phyloP scores from a whole-genome alignment of 257 asterid species.

The Ligustrum vulgare region DNA sequence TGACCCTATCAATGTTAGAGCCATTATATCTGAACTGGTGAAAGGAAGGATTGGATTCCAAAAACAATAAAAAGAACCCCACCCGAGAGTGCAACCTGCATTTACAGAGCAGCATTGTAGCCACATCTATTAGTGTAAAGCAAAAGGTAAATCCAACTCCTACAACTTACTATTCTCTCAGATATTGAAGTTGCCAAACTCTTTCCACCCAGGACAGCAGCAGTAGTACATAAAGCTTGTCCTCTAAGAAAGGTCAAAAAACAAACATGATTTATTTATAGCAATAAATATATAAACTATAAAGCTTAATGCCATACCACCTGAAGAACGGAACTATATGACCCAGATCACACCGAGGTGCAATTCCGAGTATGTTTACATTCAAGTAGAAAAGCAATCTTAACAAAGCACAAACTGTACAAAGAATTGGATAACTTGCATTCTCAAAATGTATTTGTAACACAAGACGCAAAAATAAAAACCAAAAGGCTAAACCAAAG shows the following conservation, averaged over 20 bases:
- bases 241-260: constrained; percentile 59
- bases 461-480: not conserved
- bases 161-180: constrained; percentile 66
- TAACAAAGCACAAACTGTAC: not conserved
- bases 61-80: constrained; percentile 89
- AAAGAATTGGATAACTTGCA: not conserved
- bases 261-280: constrained; percentile 2
- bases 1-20: constrained; percentile 31
- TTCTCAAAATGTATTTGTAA: not conserved
- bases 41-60: constrained; percentile 90
- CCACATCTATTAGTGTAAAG: constrained; percentile 2
- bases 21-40: constrained; percentile 52
- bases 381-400: not conserved
- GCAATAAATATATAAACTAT: not conserved
- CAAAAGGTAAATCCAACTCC: constrained; percentile 1
- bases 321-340: not conserved
- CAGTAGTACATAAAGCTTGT: constrained; percentile 90
- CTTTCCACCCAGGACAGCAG: constrained; percentile 97
- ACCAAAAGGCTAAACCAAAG: not conserved
- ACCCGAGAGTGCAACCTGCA: constrained; percentile 85
- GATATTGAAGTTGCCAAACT: constrained; percentile 88
- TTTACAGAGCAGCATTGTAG: constrained; percentile 14
- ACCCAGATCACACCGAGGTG: not conserved
- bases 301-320: not conserved
- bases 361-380: not conserved